phyloP scores from a whole-genome alignment of 371 early-diverging fungal genomes.

The Paraphysoderma sedebokerense region DNA sequence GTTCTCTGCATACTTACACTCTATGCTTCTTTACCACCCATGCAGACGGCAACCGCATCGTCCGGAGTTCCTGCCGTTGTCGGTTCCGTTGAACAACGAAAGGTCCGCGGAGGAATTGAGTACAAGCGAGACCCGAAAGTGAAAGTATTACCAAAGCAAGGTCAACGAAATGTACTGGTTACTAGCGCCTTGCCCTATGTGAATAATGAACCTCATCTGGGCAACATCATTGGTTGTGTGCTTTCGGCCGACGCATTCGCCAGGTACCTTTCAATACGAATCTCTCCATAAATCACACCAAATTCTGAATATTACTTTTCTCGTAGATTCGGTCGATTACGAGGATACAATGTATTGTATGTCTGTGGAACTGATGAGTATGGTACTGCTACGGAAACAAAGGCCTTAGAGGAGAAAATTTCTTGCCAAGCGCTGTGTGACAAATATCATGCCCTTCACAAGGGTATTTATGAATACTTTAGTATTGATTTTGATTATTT shows the following conservation, averaged over 20 bases:
- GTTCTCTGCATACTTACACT: no score
- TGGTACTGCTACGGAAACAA: conserved; percentile 99
- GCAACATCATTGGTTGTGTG: conserved; percentile 98
- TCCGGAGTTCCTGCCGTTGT: no score
- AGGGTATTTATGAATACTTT: conserved; percentile 92
- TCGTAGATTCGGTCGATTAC: conserved; percentile 65
- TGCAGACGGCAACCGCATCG: no score
- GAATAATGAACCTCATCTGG: conserved; percentile 99
- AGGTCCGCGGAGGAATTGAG: no score
- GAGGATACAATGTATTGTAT: conserved; percentile 81
- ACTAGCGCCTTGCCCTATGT: conserved; percentile 99
- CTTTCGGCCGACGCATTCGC: conserved; percentile 97
- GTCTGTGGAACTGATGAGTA: conserved; percentile 99
- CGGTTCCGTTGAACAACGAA: no score
- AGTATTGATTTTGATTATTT: conserved; percentile 89
- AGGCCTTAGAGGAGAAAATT: conserved; percentile 85
- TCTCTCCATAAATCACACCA: not conserved
- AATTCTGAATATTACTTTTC: not conserved
- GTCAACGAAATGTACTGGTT: conserved; percentile 75
- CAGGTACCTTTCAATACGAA: conserved; percentile 24
- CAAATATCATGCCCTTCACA: conserved; percentile 86
- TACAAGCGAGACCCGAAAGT: no score
- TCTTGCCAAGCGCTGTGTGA: conserved; percentile 90
- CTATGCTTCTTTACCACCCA: no score
- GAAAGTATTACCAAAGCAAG: conserved; percentile 35